Evolutionary conservation across 768 basidiomycete genomes (phyloP).

Genomic region (Kwoniella heveanensis): DNA sequence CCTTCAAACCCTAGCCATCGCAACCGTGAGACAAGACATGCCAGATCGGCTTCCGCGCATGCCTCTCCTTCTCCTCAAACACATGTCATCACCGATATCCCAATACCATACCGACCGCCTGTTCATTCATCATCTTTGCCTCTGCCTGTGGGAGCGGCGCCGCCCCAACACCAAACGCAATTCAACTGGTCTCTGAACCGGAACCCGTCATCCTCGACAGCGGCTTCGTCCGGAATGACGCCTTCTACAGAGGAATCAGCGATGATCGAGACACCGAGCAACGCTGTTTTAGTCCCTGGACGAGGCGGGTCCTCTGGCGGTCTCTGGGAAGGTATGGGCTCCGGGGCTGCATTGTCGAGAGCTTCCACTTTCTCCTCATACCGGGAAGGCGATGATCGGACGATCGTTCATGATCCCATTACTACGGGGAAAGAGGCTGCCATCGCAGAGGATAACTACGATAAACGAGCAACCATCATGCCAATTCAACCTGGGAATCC

Average conservation of each 20-base stretch:
- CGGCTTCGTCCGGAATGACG: slow-evolving; percentile 9
- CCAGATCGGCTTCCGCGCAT: background rate
- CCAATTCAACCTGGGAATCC: background rate
- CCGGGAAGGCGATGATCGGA: slow-evolving; percentile 13
- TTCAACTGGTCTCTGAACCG: slow-evolving; percentile 17
- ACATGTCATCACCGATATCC: background rate
- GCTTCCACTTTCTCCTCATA: slow-evolving; percentile 18
- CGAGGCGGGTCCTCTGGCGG: background rate
- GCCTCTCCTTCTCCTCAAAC: background rate
- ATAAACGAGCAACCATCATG: background rate
- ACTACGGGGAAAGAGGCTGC: background rate
- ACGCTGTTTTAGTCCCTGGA: slow-evolving; percentile 11
- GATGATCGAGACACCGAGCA: slow-evolving; percentile 11
- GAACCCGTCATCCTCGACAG: slow-evolving; percentile 12
- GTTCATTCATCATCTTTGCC: slow-evolving; percentile 2
- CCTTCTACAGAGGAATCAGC: slow-evolving; percentile 19
- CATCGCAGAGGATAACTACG: background rate
- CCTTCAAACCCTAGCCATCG: slow-evolving; percentile 1
- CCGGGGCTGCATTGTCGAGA: slow-evolving; percentile 11
- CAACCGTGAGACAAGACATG: background rate
- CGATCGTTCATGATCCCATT: background rate
- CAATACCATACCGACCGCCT: background rate
- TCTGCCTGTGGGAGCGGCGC: slow-evolving; percentile 10
- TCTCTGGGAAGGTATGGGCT: slow-evolving; percentile 6
- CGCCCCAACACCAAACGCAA: background rate